A percentile compares a stretch with the other conserved stretches of the same genome.
Evolutionary conservation across 805 yeast genomes (phyloP).

Genomic region (Pichia membranifaciens): DNA sequence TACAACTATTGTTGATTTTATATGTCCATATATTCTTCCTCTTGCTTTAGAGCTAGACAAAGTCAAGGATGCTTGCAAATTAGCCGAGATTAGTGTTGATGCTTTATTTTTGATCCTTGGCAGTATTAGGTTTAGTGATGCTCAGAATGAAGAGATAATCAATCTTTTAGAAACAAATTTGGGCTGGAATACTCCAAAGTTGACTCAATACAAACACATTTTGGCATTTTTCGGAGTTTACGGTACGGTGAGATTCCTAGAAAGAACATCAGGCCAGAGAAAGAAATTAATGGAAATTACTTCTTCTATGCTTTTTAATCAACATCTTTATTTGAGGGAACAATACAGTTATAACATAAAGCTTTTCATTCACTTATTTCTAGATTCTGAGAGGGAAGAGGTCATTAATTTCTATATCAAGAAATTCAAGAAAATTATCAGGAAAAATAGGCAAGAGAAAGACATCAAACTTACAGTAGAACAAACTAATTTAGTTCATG

Average conservation of each 20-base stretch:
- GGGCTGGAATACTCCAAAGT: slow-evolving; percentile 33
- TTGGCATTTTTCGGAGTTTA: slow-evolving; percentile 67
- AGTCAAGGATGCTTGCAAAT: slow-evolving; percentile 75
- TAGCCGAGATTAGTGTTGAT: slow-evolving; percentile 55
- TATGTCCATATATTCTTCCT: slow-evolving; percentile 55
- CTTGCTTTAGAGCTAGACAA: slow-evolving; percentile 57
- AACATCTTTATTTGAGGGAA: slow-evolving; percentile 69
- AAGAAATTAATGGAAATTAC: slow-evolving; percentile 45
- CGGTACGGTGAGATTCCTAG: slow-evolving; percentile 61
- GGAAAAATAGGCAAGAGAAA: slow-evolving; percentile 26
- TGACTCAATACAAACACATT: slow-evolving; percentile 61
- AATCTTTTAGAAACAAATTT: slow-evolving; percentile 38
- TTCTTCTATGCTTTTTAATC: slow-evolving; percentile 48
- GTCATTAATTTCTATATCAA: slow-evolving; percentile 38
- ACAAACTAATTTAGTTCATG: slow-evolving; percentile 56
- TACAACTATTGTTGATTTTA: slow-evolving; percentile 44
- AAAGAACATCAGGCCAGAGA: slow-evolving; percentile 44
- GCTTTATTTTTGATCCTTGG: slow-evolving; percentile 42
- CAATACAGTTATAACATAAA: slow-evolving; percentile 70
- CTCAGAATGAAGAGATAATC: slow-evolving; percentile 38
- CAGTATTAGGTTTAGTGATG: slow-evolving; percentile 39
- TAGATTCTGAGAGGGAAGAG: slow-evolving; percentile 40
- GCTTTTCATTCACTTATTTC: slow-evolving; percentile 65
- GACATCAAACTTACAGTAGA: slow-evolving; percentile 34
- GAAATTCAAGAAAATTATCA: slow-evolving; percentile 39